Evolutionary conservation across 176 grass and related monocot species (phyloP).

Genomic region (Olyra latifolia): DNA sequence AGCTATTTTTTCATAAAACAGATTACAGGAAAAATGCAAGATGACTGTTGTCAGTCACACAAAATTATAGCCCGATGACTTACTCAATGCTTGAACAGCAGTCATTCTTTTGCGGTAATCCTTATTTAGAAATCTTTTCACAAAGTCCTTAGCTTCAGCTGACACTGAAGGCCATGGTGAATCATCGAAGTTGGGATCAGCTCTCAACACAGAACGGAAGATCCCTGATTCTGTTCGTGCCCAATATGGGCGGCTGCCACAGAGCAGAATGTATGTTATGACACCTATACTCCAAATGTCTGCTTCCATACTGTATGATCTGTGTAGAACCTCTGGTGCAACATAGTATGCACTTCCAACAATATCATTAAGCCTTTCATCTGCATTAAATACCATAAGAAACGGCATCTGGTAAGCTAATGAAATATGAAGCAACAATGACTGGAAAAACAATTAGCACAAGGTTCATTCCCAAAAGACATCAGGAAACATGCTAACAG

Average conservation of each 20-base stretch:
- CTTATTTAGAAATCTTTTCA: conserved; percentile 95
- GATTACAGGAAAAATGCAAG: conserved; percentile 2
- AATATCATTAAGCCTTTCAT: conserved; percentile 99
- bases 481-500: neutral
- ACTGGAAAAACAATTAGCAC: neutral
- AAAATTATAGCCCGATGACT: conserved; percentile 37
- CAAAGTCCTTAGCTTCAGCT: conserved; percentile 91
- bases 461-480: conserved; percentile 18
- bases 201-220: conserved; percentile 93
- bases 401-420: conserved; percentile 31
- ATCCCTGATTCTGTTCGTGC: conserved; percentile 99
- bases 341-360: conserved; percentile 99
- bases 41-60: neutral
- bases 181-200: conserved; percentile 95
- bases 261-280: conserved; percentile 95
- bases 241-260: conserved; percentile 97
- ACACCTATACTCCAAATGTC: conserved; percentile 99
- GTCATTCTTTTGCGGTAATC: conserved; percentile 99
- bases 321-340: conserved; percentile 94
- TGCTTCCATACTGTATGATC: conserved; percentile 97
- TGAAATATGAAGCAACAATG: conserved; percentile 21
- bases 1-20: conserved; percentile 2
- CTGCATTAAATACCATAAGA: conserved; percentile 58
- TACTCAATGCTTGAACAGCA: conserved; percentile 97
- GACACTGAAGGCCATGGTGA: conserved; percentile 94